These are phyloP conservation scores for Psilocybe cubensis DNA, from an alignment of 768 basidiomycete species.

Conservation along the genomic window DNA sequence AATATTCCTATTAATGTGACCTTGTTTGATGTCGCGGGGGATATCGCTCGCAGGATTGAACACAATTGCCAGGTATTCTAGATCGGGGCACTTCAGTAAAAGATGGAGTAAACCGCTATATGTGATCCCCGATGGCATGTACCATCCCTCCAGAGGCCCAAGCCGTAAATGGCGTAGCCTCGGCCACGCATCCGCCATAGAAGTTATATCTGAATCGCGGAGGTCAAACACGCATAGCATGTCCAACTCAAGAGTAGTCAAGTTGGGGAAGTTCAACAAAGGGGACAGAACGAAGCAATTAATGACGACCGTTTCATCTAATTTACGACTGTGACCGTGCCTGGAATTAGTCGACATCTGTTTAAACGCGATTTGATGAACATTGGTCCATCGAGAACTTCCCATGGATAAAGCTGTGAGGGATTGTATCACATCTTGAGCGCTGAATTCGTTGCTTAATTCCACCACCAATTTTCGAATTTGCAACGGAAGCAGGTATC, in stretches of 20 bases:
- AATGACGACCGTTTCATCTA: background rate
- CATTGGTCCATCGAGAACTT: background rate
- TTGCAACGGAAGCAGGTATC: background rate
- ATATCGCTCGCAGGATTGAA: constrained; percentile 8
- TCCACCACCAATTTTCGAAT: constrained; percentile 4
- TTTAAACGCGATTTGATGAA: constrained; percentile 5
- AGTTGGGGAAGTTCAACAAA: constrained; percentile 8
- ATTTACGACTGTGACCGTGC: background rate
- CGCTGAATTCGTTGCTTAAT: background rate
- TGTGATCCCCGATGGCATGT: constrained; percentile 1
- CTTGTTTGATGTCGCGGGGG: constrained; percentile 1
- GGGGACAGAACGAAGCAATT: background rate
- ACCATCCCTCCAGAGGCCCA: constrained; percentile 10
- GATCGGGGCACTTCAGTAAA: constrained; percentile 6
- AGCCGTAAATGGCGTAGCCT: constrained; percentile 10
- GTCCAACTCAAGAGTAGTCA: constrained; percentile 11
- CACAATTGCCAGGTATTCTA: constrained; percentile 3
- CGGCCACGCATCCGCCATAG: constrained; percentile 19
- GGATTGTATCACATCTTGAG: background rate
- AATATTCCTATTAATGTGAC: constrained; percentile 7
- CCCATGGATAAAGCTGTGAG: background rate
- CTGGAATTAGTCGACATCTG: background rate
- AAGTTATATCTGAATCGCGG: constrained; percentile 8
- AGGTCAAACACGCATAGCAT: constrained; percentile 7
- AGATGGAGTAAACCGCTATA: constrained; percentile 10